Conservation (phyloP, 306 rosid genomes). For the Begonia fuchsioides region DNA sequence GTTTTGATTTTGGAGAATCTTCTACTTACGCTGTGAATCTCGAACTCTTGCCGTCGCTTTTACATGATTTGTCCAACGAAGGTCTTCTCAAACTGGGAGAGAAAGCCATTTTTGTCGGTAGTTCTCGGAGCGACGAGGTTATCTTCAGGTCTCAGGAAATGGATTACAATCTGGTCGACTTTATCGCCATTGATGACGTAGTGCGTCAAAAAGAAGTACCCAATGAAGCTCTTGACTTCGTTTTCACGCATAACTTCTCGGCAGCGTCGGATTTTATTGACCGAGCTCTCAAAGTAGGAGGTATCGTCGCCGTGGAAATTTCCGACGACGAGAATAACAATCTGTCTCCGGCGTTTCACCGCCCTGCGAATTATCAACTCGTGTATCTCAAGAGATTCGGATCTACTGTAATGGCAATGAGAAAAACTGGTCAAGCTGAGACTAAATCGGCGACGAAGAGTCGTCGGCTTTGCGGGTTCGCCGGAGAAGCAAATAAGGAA, state of each 20-base stretch:
- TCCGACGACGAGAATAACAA: constrained; percentile 1
- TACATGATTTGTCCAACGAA: constrained; percentile 36
- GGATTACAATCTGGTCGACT: neutral
- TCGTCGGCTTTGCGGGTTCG: constrained; percentile 14
- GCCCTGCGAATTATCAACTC: constrained; percentile 22
- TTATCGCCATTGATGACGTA: constrained; percentile 11
- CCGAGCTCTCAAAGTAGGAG: constrained; percentile 25
- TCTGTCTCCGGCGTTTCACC: constrained; percentile 1
- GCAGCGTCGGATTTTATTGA: constrained; percentile 24
- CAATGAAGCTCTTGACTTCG: constrained; percentile 21
- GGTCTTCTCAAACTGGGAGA: constrained; percentile 18
- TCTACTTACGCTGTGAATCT: constrained; percentile 1
- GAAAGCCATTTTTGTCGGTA: constrained; percentile 14
- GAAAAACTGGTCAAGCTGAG: constrained; percentile 12
- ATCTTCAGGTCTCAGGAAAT: neutral
- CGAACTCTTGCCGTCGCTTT: constrained; percentile 12
- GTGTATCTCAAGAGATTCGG: constrained; percentile 22
- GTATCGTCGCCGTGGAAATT: constrained; percentile 15
- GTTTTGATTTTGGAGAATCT: too few species aligned
- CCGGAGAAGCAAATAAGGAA: constrained; percentile 33
- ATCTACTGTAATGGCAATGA: constrained; percentile 30
- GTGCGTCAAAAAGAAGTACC: constrained; percentile 13
- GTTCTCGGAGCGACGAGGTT: neutral
- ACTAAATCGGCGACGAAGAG: constrained; percentile 12
- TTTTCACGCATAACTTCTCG: constrained; percentile 18